phyloP scores from a whole-genome alignment of 2,329 filamentous ascomycete genomes.

The Sporothrix phasma region DNA sequence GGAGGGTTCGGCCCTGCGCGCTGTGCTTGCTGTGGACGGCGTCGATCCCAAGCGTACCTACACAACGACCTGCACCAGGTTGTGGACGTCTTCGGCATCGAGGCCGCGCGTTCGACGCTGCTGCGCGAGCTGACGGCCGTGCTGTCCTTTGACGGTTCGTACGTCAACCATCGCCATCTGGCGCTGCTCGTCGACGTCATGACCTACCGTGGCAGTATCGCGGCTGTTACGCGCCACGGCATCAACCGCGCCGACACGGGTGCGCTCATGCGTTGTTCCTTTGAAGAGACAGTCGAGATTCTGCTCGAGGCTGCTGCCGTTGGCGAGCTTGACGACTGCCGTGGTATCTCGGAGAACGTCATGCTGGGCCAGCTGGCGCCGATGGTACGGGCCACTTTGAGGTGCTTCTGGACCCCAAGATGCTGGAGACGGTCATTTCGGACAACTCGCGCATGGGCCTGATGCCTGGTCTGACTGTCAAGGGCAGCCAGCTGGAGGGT shows the following conservation, averaged over 20 bases:
- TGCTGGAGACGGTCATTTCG: constrained; percentile 89
- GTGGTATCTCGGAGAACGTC: constrained; percentile 96
- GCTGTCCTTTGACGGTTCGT: constrained; percentile 95
- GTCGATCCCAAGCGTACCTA: constrained; percentile 80
- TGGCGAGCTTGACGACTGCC: constrained; percentile 93
- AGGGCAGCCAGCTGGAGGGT: constrained; percentile 66
- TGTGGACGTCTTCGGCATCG: constrained; percentile 90
- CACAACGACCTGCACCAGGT: constrained; percentile 93
- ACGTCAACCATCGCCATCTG: constrained; percentile 97
- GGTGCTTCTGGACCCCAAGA: constrained; percentile 82
- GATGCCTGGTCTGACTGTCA: constrained; percentile 68
- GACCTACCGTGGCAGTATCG: constrained; percentile 88
- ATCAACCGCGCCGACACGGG: constrained; percentile 98
- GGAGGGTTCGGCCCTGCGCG: constrained; percentile 74
- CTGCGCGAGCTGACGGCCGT: constrained; percentile 85
- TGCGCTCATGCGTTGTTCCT: constrained; percentile 97
- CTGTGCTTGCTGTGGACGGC: constrained; percentile 76
- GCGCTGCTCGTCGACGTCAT: constrained; percentile 93
- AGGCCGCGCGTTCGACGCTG: constrained; percentile 79
- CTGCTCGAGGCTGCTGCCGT: constrained; percentile 88
- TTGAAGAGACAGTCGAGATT: constrained; percentile 98
- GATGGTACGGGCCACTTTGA: constrained; percentile 94
- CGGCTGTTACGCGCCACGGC: constrained; percentile 93
- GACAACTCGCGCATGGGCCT: constrained; percentile 81
- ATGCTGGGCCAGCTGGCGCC: constrained; percentile 97